A percentile compares a stretch with the other conserved stretches of the same genome.
These are phyloP conservation scores for Dipodascus geniculatus DNA, from an alignment of 805 yeast genomes.

Conservation along the genomic window DNA sequence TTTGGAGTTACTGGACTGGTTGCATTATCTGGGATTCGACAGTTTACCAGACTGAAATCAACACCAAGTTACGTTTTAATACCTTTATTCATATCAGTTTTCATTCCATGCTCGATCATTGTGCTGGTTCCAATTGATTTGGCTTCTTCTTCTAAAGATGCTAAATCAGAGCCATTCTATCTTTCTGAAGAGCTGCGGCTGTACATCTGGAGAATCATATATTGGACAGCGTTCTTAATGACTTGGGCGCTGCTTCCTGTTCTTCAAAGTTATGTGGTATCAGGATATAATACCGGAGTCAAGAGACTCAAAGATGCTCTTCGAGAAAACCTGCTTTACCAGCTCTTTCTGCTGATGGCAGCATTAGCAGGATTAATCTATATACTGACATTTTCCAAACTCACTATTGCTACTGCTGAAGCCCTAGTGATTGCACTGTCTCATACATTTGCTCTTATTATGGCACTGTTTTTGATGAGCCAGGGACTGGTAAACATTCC, in stretches of 20 bases:
- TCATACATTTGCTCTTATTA: slow-evolving; percentile 60
- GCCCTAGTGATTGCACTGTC: slow-evolving; percentile 62
- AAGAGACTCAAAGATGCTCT: slow-evolving; percentile 45
- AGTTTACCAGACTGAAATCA: slow-evolving; percentile 24
- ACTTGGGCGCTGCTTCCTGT: slow-evolving; percentile 72
- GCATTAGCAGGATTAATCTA: slow-evolving; percentile 48
- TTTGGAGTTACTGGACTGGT: slow-evolving; percentile 21
- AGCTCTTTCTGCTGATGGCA: slow-evolving; percentile 40
- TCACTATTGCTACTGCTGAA: slow-evolving; percentile 44
- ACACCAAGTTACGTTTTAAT: slow-evolving; percentile 34
- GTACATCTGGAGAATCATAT: slow-evolving; percentile 59
- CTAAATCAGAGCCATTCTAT: slow-evolving; percentile 33
- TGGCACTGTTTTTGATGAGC: slow-evolving; percentile 77
- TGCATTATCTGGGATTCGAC: slow-evolving; percentile 28
- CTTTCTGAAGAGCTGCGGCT: slow-evolving; percentile 38
- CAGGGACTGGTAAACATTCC: slow-evolving; percentile 69
- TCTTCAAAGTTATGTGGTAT: slow-evolving; percentile 58
- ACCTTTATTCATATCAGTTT: slow-evolving; percentile 47
- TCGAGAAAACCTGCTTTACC: slow-evolving; percentile 45
- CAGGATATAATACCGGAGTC: slow-evolving; percentile 46
- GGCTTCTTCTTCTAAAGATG: slow-evolving; percentile 36
- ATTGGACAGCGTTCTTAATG: slow-evolving; percentile 69
- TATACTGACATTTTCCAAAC: slow-evolving; percentile 42
- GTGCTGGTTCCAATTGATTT: slow-evolving; percentile 67
- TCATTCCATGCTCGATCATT: slow-evolving; percentile 63